Evolutionary conservation across 1,284 basidiomycete species (phyloP).

Genomic region (Ustilago xerochloae): DNA sequence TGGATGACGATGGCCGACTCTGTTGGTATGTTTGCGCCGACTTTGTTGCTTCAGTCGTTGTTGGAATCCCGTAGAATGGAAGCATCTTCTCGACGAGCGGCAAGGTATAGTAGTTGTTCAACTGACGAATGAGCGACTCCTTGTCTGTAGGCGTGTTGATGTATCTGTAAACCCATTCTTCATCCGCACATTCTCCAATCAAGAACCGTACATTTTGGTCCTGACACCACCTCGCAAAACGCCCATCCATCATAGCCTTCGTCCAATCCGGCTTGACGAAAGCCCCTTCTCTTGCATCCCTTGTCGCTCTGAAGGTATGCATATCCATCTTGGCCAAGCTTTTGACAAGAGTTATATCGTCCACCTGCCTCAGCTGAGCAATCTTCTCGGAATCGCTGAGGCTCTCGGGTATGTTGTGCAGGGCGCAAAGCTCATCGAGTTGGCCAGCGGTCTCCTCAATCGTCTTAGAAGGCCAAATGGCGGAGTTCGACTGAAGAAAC

Average conservation of each 20-base stretch:
- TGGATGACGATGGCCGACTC: too few relatives aligned
- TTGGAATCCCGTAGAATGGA: conserved; percentile 21
- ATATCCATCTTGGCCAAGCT: conserved; percentile 31
- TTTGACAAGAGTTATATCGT: conserved; percentile 16
- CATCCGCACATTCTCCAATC: conserved; percentile 45
- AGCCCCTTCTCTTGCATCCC: conserved; percentile 14
- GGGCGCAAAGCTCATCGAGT: conserved; percentile 29
- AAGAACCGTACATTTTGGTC: conserved; percentile 21
- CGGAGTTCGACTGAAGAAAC: conserved; percentile 48
- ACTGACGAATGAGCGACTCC: conserved; percentile 21
- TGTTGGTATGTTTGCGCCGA: too few relatives aligned
- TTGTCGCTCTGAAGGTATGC: conserved; percentile 50
- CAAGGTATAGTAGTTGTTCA: conserved; percentile 50
- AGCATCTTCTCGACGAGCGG: conserved; percentile 35
- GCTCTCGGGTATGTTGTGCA: conserved; percentile 9
- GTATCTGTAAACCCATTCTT: conserved; percentile 45
- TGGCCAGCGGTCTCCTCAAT: conserved; percentile 36
- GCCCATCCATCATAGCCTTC: conserved; percentile 36
- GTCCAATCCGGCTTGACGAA: conserved; percentile 47
- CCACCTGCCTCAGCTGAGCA: conserved; percentile 19
- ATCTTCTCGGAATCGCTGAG: conserved; percentile 28
- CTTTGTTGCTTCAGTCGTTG: neutral
- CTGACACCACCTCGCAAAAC: conserved; percentile 40
- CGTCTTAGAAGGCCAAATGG: conserved; percentile 39
- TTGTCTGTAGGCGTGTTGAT: conserved; percentile 38